Evolutionary conservation across 2,329 filamentous ascomycete genomes (phyloP).

Genomic region (Clonostachys chloroleuca): DNA sequence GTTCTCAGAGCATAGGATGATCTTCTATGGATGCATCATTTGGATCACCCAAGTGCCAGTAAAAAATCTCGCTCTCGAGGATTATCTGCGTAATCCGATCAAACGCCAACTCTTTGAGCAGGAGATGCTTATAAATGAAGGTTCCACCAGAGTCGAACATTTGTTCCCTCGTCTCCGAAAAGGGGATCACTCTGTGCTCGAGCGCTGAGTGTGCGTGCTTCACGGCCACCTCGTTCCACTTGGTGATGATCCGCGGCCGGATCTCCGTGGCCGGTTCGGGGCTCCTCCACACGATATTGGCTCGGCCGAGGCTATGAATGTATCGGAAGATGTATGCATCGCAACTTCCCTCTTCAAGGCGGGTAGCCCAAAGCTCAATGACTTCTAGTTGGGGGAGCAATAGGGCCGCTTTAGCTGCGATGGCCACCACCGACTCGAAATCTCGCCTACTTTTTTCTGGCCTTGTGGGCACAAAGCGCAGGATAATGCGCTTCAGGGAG

Average conservation of each 20-base stretch:
- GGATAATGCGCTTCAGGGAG: constrained; percentile 4
- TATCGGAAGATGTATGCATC: constrained; percentile 8
- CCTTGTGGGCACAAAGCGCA: constrained; percentile 4
- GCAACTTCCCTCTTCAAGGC: constrained; percentile 3
- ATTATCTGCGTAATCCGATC: constrained; percentile 8
- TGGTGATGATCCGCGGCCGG: constrained; percentile 4
- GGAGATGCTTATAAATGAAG: constrained; percentile 8
- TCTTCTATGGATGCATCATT: no score
- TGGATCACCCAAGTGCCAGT: no score
- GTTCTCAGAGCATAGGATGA: no score
- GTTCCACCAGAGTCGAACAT: constrained; percentile 5
- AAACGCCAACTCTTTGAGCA: constrained; percentile 8
- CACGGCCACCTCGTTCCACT: constrained; percentile 8
- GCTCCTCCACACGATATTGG: constrained; percentile 8
- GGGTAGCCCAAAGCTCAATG: constrained; percentile 7
- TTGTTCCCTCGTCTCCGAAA: constrained; percentile 6
- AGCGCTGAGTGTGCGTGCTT: constrained; percentile 6
- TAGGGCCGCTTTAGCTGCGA: constrained; percentile 8
- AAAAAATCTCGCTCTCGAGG: constrained; percentile 6
- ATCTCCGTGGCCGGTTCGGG: constrained; percentile 3
- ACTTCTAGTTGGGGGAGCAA: constrained; percentile 6
- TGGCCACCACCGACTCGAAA: constrained; percentile 7
- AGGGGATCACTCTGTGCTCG: constrained; percentile 2
- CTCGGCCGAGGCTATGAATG: constrained; percentile 3
- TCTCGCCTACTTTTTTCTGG: constrained; percentile 5